Evolutionary conservation across 345 rosid genomes (phyloP).

Genomic region (Rubroshorea leprosula): DNA sequence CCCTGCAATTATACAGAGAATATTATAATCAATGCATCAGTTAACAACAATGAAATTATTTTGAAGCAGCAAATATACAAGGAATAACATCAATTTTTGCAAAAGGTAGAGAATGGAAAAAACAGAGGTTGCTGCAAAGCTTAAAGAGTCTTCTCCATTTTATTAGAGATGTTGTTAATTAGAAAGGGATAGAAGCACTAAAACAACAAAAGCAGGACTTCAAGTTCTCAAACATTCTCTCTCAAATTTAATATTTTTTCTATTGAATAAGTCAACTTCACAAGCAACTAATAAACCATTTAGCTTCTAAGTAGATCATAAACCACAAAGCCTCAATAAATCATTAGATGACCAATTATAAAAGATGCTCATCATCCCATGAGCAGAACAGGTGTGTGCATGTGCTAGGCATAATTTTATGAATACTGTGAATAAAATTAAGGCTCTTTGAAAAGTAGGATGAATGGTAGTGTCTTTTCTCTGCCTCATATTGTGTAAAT

Average conservation of each 20-base stretch:
- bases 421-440: too few relatives aligned
- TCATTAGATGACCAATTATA: not conserved
- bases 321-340: not conserved
- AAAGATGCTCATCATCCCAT: not conserved
- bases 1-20: conserved; percentile 45
- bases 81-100: not conserved
- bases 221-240: not conserved
- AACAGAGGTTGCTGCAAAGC: too few relatives aligned
- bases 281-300: not conserved
- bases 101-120: not conserved
- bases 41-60: not conserved
- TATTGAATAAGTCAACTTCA: too few relatives aligned
- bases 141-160: not conserved
- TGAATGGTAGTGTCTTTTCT: too few relatives aligned
- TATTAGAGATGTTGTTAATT: too few relatives aligned
- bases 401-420: too few relatives aligned
- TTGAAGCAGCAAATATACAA: conserved; percentile 11
- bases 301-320: not conserved
- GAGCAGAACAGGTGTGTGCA: not conserved
- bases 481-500: too few relatives aligned
- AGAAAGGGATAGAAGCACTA: not conserved
- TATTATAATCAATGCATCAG: conserved; percentile 5
- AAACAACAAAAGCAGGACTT: not conserved
- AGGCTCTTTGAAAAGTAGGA: too few relatives aligned
- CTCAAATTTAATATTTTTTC: not conserved